These are phyloP conservation scores for Bocquillonia castaneifolia DNA, from an alignment of 441 rosid genomes.

Conservation along the genomic window DNA sequence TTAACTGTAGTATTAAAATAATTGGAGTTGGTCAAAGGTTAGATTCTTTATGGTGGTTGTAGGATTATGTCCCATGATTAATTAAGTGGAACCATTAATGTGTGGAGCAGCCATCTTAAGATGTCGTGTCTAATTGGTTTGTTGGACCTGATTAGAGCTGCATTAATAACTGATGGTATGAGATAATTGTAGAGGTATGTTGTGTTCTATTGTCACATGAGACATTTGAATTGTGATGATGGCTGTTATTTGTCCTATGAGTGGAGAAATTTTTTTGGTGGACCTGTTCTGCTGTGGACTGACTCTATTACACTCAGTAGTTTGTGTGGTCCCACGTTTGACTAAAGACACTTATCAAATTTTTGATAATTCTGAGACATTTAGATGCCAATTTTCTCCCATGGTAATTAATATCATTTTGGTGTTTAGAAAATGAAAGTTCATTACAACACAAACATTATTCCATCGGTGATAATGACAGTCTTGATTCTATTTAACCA, in stretches of 20 bases:
- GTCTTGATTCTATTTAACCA: not conserved
- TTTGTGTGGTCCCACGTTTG: not conserved
- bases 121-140: not conserved
- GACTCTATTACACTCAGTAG: not conserved
- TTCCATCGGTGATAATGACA: not conserved
- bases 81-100: not conserved
- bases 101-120: not conserved
- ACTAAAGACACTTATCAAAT: not conserved
- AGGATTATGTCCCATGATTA: not conserved
- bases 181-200: not conserved
- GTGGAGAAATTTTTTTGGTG: not conserved
- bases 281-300: not conserved
- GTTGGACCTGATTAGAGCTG: not conserved
- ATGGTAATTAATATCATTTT: not conserved
- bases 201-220: not conserved
- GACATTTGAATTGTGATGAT: not conserved
- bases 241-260: not conserved
- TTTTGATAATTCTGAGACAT: not conserved
- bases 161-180: not conserved
- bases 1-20: no score
- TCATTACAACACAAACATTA: no score
- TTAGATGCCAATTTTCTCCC: constrained; percentile 5
- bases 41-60: not conserved
- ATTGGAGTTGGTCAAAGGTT: not conserved
- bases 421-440: not conserved